Evolutionary conservation across 2,329 filamentous ascomycete genomes (phyloP).

Genomic region (Bipolaris bicolor): DNA sequence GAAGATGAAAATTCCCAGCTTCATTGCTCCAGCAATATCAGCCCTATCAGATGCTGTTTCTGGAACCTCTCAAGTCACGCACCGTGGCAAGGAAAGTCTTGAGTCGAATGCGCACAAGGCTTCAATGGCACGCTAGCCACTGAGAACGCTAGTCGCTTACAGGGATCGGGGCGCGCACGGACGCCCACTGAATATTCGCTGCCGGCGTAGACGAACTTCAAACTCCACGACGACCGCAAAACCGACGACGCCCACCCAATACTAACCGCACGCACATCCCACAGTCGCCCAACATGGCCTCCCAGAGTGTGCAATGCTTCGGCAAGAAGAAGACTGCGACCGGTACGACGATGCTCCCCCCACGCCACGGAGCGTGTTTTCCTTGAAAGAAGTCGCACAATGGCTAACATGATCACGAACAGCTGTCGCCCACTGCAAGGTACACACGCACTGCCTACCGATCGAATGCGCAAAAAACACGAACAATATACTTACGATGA

Average conservation of each 20-base stretch:
- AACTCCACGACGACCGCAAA: slow-evolving; percentile 30
- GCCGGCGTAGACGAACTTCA: slow-evolving; percentile 26
- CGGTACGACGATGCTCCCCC: slow-evolving; percentile 37
- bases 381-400: slow-evolving; percentile 30
- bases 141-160: slow-evolving; percentile 19
- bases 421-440: slow-evolving; percentile 94
- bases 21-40: not conserved
- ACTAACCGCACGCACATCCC: slow-evolving; percentile 41
- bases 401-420: slow-evolving; percentile 48
- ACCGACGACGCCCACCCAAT: slow-evolving; percentile 35
- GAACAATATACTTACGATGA: slow-evolving; percentile 36
- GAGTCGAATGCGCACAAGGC: not conserved
- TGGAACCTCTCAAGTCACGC: not conserved
- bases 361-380: not conserved
- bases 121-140: not conserved
- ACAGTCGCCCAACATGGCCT: slow-evolving; percentile 50
- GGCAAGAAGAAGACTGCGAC: slow-evolving; percentile 76
- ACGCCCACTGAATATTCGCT: slow-evolving; percentile 31
- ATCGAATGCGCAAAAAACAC: slow-evolving; percentile 23
- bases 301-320: slow-evolving; percentile 81
- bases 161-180: slow-evolving; percentile 18
- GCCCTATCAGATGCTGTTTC: not conserved
- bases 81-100: not conserved
- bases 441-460: slow-evolving; percentile 53
- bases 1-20: not conserved